phyloP scores from a whole-genome alignment of 768 basidiomycete genomes.

The Tubosaeta sp. region DNA sequence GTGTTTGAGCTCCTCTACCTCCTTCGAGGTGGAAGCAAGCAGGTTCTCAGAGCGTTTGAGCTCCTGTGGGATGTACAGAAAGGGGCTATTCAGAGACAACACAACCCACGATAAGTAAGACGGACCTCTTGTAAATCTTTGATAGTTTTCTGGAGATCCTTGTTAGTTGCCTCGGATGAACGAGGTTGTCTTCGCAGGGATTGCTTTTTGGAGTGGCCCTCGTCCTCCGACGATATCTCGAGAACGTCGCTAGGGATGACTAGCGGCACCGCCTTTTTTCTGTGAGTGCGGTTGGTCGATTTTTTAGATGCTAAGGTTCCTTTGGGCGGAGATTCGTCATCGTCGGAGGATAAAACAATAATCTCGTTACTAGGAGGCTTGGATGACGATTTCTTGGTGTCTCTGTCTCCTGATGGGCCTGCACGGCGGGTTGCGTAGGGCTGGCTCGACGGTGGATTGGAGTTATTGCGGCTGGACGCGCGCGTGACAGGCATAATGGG shows the following conservation, averaged over 20 bases:
- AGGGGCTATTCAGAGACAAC: neutral
- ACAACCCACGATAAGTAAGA: neutral
- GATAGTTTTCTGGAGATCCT: constrained; percentile 37
- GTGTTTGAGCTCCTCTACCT: constrained; percentile 22
- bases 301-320: constrained; percentile 14
- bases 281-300: constrained; percentile 4
- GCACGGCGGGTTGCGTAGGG: constrained; percentile 8
- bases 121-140: constrained; percentile 43
- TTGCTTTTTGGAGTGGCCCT: constrained; percentile 16
- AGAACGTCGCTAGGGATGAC: constrained; percentile 38
- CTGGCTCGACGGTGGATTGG: neutral
- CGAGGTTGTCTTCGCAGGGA: constrained; percentile 14
- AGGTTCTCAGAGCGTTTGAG: constrained; percentile 8
- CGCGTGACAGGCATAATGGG: constrained; percentile 28
- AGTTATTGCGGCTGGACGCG: constrained; percentile 20
- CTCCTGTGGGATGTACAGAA: constrained; percentile 10
- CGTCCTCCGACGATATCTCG: constrained; percentile 59
- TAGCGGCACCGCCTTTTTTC: constrained; percentile 13
- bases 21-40: constrained; percentile 9
- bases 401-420: constrained; percentile 4
- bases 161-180: constrained; percentile 10
- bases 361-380: constrained; percentile 21
- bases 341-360: constrained; percentile 34
- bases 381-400: constrained; percentile 11
- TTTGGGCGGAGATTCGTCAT: constrained; percentile 22